These are phyloP conservation scores for Huiozyma naganishii DNA, from an alignment of 805 yeast genomes.

Conservation along the genomic window DNA sequence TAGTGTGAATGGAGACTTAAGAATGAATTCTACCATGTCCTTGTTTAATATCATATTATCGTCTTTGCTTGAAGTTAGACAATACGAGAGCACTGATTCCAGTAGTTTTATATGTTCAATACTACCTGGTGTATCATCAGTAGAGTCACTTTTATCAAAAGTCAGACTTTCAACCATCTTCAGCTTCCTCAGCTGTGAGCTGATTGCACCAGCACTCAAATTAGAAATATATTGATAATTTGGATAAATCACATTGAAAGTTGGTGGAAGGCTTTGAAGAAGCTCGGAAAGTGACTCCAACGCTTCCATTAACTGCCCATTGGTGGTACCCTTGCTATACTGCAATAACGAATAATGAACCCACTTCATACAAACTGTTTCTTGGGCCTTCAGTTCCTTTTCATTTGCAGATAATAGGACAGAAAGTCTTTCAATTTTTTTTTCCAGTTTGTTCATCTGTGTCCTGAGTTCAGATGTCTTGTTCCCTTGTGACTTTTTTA, in stretches of 20 bases:
- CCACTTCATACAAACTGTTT: conserved; percentile 39
- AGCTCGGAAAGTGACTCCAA: conserved; percentile 16
- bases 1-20: conserved; percentile 52
- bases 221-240: conserved; percentile 54
- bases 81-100: conserved; percentile 34
- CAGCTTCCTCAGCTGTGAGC: conserved; percentile 57
- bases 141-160: conserved; percentile 1
- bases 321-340: conserved; percentile 28
- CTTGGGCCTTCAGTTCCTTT: conserved; percentile 18
- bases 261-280: conserved; percentile 5
- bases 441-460: conserved; percentile 33
- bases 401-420: conserved; percentile 14
- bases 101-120: conserved; percentile 27
- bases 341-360: conserved; percentile 35
- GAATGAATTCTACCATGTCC: conserved; percentile 53
- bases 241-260: conserved; percentile 33
- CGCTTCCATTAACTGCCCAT: conserved; percentile 21
- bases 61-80: conserved; percentile 13
- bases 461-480: conserved; percentile 27
- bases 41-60: conserved; percentile 18
- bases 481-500: conserved; percentile 25
- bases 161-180: conserved; percentile 32
- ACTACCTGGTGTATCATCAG: background rate
- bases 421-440: conserved; percentile 42
- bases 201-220: conserved; percentile 39